phyloP scores from a whole-genome alignment of 306 rosid genomes.

The Citrullus colocynthis region DNA sequence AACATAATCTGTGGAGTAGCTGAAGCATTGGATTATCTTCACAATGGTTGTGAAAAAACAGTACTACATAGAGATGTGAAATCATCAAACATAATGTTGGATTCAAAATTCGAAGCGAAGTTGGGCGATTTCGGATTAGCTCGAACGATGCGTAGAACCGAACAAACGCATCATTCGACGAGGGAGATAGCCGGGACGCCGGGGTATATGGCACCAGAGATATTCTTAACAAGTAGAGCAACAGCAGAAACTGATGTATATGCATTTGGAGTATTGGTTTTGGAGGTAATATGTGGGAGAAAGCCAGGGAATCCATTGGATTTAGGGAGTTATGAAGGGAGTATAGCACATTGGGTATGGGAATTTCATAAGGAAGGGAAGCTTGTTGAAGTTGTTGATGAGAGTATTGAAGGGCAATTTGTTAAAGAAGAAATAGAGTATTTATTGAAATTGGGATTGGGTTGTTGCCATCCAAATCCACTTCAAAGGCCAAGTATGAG shows the following conservation, averaged over 20 bases:
- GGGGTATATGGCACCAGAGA: conserved; percentile 83
- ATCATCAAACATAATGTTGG: conserved; percentile 67
- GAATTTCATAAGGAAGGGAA: conserved; percentile 29
- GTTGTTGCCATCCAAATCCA: conserved; percentile 80
- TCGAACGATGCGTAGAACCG: conserved; percentile 32
- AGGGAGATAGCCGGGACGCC: conserved; percentile 71
- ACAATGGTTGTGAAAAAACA: conserved; percentile 46
- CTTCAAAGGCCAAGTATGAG: conserved; percentile 54
- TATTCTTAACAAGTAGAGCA: conserved; percentile 45
- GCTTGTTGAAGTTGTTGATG: conserved; percentile 31
- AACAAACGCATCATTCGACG: conserved; percentile 57
- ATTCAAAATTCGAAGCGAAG: conserved; percentile 36
- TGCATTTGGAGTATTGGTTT: conserved; percentile 55
- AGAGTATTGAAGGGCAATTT: conserved; percentile 17
- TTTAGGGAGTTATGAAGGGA: conserved; percentile 29
- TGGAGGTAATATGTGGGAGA: conserved; percentile 52
- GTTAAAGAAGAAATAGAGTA: conserved; percentile 11
- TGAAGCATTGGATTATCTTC: conserved; percentile 64
- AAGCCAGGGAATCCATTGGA: conserved; percentile 33
- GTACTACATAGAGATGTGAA: conserved; percentile 77
- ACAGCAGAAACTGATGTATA: conserved; percentile 67
- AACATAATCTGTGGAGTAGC: conserved; percentile 47
- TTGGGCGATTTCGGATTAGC: conserved; percentile 79
- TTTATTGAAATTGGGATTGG: conserved; percentile 45
- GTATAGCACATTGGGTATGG: conserved; percentile 63